Base-by-base conservation (phyloP, 164 flowering plant species). In the Berberis thunbergii region DNA sequence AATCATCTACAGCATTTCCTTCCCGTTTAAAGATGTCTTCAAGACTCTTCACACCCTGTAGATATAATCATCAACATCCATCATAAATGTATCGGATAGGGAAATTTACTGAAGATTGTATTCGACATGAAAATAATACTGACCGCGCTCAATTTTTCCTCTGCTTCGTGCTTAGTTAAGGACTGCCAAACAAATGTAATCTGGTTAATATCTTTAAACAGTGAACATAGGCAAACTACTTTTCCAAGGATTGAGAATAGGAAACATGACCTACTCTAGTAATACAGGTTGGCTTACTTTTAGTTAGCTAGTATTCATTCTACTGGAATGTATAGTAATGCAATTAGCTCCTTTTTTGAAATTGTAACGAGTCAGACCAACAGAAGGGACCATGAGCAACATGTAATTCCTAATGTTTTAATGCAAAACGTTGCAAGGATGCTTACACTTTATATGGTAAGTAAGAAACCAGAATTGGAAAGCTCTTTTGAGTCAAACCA, bases 1-100 rank as follows among this genome's bases (percentile, higher is more conserved):
- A 76, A 75, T 93, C 88, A 79, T 93, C 98, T 61, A 90, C 85
- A 62, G 80, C 88, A 60, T 83, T 87, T 70, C 88, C 90, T 66
- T 85, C 81, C 57, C 4, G 60, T 61, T 72, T 75, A 68, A 83
- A 88, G 49, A 79, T 68, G 59, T 79, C 85, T 80, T 87, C 91
- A 48, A 93, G 68, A 67, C 71, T 82, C 72, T 81, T 78, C 64
- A 84, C 57, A 53, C 98, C 98, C 94, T 90, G 80, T 60, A 72
- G 49, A 58, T 41, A 41, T 2, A 57, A 40, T 12, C 58, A 55
- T 55, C 40, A 7, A 5, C 8, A 4, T 41, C 41, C 6, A 57
- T 41, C 13, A 57, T 3, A 26, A 6, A 42, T n/a, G 39, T 6
- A 13, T 7, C 6, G 7, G 58, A 46, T 4, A 46, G 49, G 8